phyloP scores from a whole-genome alignment of 2,329 filamentous ascomycete species.

The Thyridium curvatum region DNA sequence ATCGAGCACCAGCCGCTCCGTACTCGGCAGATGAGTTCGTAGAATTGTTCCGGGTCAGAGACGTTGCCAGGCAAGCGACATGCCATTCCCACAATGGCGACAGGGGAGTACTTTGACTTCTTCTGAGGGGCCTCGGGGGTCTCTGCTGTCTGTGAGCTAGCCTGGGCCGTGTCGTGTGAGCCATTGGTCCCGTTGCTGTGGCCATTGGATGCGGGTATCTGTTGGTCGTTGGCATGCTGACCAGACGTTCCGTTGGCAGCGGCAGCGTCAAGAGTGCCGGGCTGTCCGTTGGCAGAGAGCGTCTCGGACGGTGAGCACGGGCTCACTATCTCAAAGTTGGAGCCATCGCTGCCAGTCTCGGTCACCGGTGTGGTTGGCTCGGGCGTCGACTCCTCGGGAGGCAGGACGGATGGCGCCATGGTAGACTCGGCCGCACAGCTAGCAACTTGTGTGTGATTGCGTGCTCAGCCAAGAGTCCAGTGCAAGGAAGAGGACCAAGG shows the following conservation, averaged over 20 bases:
- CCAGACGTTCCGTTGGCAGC: not conserved
- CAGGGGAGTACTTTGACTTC: constrained; percentile 8
- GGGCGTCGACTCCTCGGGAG: constrained; percentile 1
- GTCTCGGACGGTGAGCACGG: too few relatives aligned
- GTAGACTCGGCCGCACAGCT: not conserved
- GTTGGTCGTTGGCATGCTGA: not conserved
- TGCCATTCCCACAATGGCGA: constrained; percentile 25
- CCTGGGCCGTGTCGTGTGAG: not conserved
- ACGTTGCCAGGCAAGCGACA: constrained; percentile 20
- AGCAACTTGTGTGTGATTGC: too few relatives aligned
- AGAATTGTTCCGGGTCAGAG: constrained; percentile 21
- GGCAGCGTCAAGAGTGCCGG: not conserved
- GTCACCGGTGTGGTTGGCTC: not conserved
- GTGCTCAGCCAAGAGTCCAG: too few relatives aligned
- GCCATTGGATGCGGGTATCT: not conserved
- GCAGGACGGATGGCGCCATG: constrained; percentile 4
- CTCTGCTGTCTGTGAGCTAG: not conserved
- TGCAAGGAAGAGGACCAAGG: too few relatives aligned
- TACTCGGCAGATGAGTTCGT: constrained; percentile 19
- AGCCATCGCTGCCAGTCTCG: not conserved
- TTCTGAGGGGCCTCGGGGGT: not conserved
- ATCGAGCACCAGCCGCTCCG: constrained; percentile 21
- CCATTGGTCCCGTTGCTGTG: not conserved
- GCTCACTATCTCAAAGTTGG: not conserved
- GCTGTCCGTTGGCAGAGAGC: too few relatives aligned